Base-by-base conservation (phyloP, 2,329 filamentous ascomycete species). In the Alternaria incomplexa region DNA sequence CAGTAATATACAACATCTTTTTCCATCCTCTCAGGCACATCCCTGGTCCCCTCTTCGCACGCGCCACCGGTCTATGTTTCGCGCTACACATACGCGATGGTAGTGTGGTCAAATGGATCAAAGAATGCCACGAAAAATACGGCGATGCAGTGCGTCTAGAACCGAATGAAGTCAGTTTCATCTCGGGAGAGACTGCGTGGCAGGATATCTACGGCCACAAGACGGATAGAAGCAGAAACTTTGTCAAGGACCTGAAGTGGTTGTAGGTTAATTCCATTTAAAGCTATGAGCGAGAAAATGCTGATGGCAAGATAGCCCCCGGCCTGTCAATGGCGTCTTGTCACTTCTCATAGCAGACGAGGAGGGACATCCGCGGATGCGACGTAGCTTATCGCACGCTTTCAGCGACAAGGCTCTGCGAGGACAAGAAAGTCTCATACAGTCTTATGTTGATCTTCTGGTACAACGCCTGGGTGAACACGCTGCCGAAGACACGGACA, bases 161-260 rank as follows among this genome's bases (percentile, higher is more conserved):
- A 0, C 83, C 82, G 0, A 77, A 76, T 26, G 81, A 84, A 59
- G 58, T 83, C 0, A 82, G 81, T 1, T 82, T 83, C 70, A 83
- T 76, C 55, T 77, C 79, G 4, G 79, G 71, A n/a, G 80, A 83
- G 2, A 79, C 77, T 2, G 80, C 81, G 2, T 83, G 79, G 77
- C 75, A 76, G 52, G 82, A 83, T 26, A 81, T 84, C 36, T 83
- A 83, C 63, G 81, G 81, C 12, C 77, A 77, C 65, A 73, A 74
- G 6, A 76, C 64, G 0, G 79, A 79, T 22, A 80, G 79, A 67
- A 61, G 66, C 61, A 70, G 80, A 72, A 63, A 77, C 20, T 79
- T 79, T 52, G 65, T 76, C 7, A 83, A 83, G 58, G 77, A 83
- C 52, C 69, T 60, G 0, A 66, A 67, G 1, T 81, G 79, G 78